Percentiles rank a stretch among this genome's conserved stretches.
phyloP scores from a whole-genome alignment of 352 stramenopile species.

The Phytopythium kandeliae region DNA sequence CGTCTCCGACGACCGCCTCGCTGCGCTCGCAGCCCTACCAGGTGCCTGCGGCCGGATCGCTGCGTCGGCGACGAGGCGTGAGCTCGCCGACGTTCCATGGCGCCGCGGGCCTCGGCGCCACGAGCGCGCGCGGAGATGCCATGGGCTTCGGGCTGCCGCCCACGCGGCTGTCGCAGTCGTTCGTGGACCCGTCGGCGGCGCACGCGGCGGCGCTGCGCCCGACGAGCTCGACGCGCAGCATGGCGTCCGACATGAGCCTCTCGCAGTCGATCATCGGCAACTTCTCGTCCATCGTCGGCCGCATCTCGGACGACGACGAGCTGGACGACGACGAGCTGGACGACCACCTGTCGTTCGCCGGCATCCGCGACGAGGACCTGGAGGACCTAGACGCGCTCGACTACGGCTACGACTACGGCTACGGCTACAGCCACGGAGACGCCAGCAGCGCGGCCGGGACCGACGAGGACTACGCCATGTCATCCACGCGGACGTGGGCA shows the following conservation, averaged over 20 bases:
- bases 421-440: slow-evolving; percentile 5
- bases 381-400: slow-evolving; percentile 16
- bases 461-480: slow-evolving; percentile 2
- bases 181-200: slow-evolving; percentile 22
- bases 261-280: slow-evolving; percentile 70
- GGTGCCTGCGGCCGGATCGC: background rate
- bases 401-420: background rate
- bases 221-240: slow-evolving; percentile 17
- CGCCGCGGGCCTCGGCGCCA: slow-evolving; percentile 3
- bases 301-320: slow-evolving; percentile 62
- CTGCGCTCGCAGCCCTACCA: slow-evolving; percentile 2
- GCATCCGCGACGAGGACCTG: slow-evolving; percentile 30
- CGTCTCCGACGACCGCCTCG: background rate
- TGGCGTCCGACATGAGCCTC: slow-evolving; percentile 60
- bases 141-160: slow-evolving; percentile 28
- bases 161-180: slow-evolving; percentile 35
- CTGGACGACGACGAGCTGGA: slow-evolving; percentile 52
- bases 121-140: slow-evolving; percentile 22
- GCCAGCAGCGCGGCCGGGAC: background rate
- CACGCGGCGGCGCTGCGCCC: slow-evolving; percentile 3
- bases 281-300: slow-evolving; percentile 57
- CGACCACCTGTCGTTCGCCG: slow-evolving; percentile 26
- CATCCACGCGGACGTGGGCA: slow-evolving; percentile 5
- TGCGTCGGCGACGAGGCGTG: slow-evolving; percentile 11
- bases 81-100: slow-evolving; percentile 17